Evolutionary conservation across 345 rosid species (phyloP).

Genomic region (Acer negundo): DNA sequence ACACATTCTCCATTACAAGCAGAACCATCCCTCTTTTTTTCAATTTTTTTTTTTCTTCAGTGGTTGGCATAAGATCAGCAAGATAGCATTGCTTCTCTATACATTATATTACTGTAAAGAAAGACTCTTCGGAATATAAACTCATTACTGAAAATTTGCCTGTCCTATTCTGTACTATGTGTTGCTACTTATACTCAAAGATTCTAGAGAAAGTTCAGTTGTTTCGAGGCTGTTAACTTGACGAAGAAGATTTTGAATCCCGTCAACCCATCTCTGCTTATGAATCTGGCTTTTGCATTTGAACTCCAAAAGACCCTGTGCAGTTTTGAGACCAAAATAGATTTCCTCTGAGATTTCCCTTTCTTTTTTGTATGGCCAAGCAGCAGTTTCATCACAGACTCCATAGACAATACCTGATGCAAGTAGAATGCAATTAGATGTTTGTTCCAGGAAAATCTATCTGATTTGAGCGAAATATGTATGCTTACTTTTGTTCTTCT

Average conservation of each 20-base stretch:
- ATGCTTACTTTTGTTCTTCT: conserved; percentile 74
- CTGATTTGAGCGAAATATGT: background rate
- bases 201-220: conserved; percentile 52
- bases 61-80: background rate
- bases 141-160: background rate
- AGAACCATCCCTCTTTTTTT: background rate
- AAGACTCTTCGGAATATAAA: background rate
- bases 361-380: conserved; percentile 88
- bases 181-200: conserved; percentile 45
- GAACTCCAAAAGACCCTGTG: conserved; percentile 90
- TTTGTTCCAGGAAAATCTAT: background rate
- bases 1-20: background rate
- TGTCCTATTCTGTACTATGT: conserved; percentile 7
- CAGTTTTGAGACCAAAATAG: conserved; percentile 87
- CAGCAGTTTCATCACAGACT: conserved; percentile 72
- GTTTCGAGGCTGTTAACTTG: conserved; percentile 55
- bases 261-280: conserved; percentile 91
- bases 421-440: conserved; percentile 1
- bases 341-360: conserved; percentile 76
- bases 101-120: background rate
- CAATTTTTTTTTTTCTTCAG: background rate
- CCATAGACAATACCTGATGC: conserved; percentile 74
- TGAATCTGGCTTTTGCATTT: conserved; percentile 79
- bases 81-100: background rate
- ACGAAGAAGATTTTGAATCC: conserved; percentile 69